Base-by-base conservation (phyloP, 345 rosid species). In the Eucalyptus polybractea region DNA sequence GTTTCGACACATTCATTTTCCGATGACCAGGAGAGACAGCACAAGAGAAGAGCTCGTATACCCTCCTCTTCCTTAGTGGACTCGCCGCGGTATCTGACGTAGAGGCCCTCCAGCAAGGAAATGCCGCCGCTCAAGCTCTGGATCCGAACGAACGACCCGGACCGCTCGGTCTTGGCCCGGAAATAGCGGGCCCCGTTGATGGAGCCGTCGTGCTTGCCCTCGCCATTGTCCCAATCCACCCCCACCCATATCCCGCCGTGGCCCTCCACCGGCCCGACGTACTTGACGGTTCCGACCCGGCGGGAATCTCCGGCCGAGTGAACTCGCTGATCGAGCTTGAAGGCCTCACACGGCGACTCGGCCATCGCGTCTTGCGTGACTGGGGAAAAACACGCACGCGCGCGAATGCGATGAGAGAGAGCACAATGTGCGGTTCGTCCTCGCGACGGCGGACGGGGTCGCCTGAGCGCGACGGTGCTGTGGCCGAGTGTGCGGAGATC, bases 201-300 rank as follows among this genome's bases (percentile, higher is more conserved):
- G 91, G 97, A 91, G 7, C 99, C 99, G 80, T 97, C 95, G 67
- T 95, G 99, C 91, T 97, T 97, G 42, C 98, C 98, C 13, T 95
- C 94, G 56, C 91, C 94, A 60, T 89, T 91, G 93, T 96, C 99
- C 99, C 99, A 97, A 80, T 97, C 98, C 80, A 97, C 96, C 25
- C 99, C 99, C 86, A 95, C 90, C 98, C 98, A 97, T 7, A 54
- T 83, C 21, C 99, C 98, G 5, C 94, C 91, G 89, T 97, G 88
- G 1, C 98, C 98, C 37, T 94, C 92, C 62, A 97, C 95, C 47
- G 91, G 60, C 53, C 99, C 99, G 15, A 94, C 89, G 91, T 93
- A 97, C 94, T 92, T 96, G 8, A 96, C 94, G 0, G 97, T 95
- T 14, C 99, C 99, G 50, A 94, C 91, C 67, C 99, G 95, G 81